Evolutionary conservation across 345 rosid species (phyloP).

Genomic region (Citrus sp.): DNA sequence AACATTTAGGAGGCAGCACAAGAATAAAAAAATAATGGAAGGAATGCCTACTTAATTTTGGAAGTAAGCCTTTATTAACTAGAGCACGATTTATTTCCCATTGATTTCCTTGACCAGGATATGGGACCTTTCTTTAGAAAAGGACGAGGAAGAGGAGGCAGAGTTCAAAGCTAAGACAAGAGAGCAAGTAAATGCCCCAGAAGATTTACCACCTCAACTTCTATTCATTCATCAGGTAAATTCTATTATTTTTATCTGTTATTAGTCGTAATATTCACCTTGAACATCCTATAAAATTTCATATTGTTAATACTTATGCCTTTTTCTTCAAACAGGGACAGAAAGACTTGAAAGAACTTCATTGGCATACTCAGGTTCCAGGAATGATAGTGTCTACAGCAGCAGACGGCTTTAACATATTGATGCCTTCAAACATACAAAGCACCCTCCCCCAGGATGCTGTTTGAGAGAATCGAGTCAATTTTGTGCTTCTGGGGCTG

Average conservation of each 20-base stretch:
- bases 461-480: slow-evolving; percentile 11
- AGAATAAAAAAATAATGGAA: background rate
- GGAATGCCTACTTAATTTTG: background rate
- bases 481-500: background rate
- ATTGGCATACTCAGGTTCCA: slow-evolving; percentile 89
- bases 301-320: background rate
- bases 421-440: slow-evolving; percentile 95
- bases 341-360: slow-evolving; percentile 90
- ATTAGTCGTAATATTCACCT: background rate
- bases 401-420: slow-evolving; percentile 76
- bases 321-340: slow-evolving; percentile 63
- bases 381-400: slow-evolving; percentile 92
- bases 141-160: slow-evolving; percentile 94
- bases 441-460: slow-evolving; percentile 66
- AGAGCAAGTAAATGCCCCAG: slow-evolving; percentile 80
- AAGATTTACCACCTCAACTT: slow-evolving; percentile 89
- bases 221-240: slow-evolving; percentile 92
- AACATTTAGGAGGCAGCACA: background rate
- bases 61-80: background rate
- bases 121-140: slow-evolving; percentile 96
- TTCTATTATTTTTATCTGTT: background rate
- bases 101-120: slow-evolving; percentile 43
- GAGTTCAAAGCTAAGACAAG: slow-evolving; percentile 81
- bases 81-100: background rate
- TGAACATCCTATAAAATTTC: background rate